Evolutionary conservation across 2,329 filamentous ascomycete genomes (phyloP), one percentile per base, ranked within the genome.

Genomic region (Aspergillus sp.): DNA sequence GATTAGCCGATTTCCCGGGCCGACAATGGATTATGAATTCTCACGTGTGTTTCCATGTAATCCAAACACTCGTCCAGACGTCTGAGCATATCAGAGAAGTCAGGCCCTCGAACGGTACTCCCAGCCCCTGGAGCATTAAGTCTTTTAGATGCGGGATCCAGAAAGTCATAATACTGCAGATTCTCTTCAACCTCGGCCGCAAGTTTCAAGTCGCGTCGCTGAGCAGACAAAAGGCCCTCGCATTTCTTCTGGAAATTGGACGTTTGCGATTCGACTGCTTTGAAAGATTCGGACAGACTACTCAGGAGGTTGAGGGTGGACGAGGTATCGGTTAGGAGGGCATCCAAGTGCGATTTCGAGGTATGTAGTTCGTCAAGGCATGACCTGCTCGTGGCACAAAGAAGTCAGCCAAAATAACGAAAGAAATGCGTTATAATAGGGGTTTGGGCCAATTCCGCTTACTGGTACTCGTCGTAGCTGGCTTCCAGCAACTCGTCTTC

Each of bases 161-260:
- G 77, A 62, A 95, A 96, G 19, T 86, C 81, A 66, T 98, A 98
- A 68, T 94, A 96, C 61, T 90, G 83, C n/a, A 96, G 73, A 57
- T 96, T 94, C 27, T 87, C 86, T 28, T 87, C 85, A 47, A 98
- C 85, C 48, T 89, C 84, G 55, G 94, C 81, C 2, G 89, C 88
- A 38, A 98, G 77, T 54, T 77, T 79, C 51, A 87, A 82, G 36
- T 96, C 76, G 27, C 86, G 81, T 57, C 78, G 81, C 69, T 97
- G 89, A 58, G 95, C 90, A 1, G 79, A 75, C 29, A 97, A 72
- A 2, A 98, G 76, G 47, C 88, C 86, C 62, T 96, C 88, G 68
- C 93, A 98, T 67, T 94, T 89, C 41, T 85, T 81, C 63, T 90
- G 87, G 71, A 98, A 97, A 9, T 86, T 84, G n/a, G 85, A 87